phyloP scores from a whole-genome alignment of 768 basidiomycete genomes.

The Pleurotus eryngii region DNA sequence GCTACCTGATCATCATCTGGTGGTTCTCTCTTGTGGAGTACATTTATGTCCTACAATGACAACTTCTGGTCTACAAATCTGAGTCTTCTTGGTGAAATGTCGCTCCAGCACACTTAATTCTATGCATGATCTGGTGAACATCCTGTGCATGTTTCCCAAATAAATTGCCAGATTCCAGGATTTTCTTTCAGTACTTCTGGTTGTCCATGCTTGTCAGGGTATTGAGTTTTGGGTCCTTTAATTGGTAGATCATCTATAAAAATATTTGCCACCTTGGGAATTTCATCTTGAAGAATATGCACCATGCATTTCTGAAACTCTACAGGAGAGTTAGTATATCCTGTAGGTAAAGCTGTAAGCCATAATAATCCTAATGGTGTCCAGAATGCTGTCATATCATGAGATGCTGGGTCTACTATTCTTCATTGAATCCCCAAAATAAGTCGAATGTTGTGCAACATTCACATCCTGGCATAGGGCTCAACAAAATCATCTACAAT shows the following conservation, averaged over 20 bases:
- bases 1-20: conserved; percentile 19
- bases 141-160: conserved; percentile 34
- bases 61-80: conserved; percentile 16
- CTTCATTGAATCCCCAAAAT: conserved; percentile 33
- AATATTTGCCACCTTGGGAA: conserved; percentile 10
- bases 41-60: conserved; percentile 29
- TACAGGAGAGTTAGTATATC: conserved; percentile 33
- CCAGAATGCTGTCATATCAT: conserved; percentile 35
- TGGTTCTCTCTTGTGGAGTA: conserved; percentile 21
- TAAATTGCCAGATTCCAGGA: conserved; percentile 23
- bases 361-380: conserved; percentile 30
- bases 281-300: conserved; percentile 30
- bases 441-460: conserved; percentile 29
- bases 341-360: conserved; percentile 33
- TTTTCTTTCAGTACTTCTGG: conserved; percentile 22
- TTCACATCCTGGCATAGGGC: conserved; percentile 21
- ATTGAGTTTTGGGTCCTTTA: conserved; percentile 13
- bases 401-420: conserved; percentile 15
- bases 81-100: conserved; percentile 27
- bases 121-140: conserved; percentile 30
- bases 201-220: conserved; percentile 14
- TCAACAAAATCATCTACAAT: conserved; percentile 30
- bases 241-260: conserved; percentile 13
- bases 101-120: conserved; percentile 24
- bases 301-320: conserved; percentile 30